Evolutionary conservation across 2,329 filamentous ascomycete species (phyloP), one percentile per base, ranked within the genome.

Genomic region (Aureobasidium sp.): DNA sequence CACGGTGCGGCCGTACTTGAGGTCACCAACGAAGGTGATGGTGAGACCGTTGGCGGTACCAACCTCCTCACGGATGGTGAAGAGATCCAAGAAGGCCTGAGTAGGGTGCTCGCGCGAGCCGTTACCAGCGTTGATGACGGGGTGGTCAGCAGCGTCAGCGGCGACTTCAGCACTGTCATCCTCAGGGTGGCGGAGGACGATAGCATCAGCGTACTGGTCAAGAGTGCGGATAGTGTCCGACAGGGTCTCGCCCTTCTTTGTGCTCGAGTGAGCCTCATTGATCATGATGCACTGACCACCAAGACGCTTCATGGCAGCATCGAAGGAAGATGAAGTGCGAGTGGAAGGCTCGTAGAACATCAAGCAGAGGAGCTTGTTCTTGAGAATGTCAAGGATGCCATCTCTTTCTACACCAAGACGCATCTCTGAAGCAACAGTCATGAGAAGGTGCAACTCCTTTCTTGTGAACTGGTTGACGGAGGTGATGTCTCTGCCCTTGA

Each of bases 271-370:
- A 6, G 86, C 83, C 3, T 93, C 95, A 44, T 91, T 81, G 71
- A 97, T 87, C 58, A 87, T 82, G 59, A 99, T 83, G 3, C 89
- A 93, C 53, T 91, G 85, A 51, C 94, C 94, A 67, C 94, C 94
- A 5, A 99, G 87, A 58, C 95, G 89, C 81, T 99, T 95, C 94
- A 99, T 99, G 45, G 94, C 94, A 61, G 93, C 90, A 72, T 99
- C 94, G 69, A 99, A 99, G 3, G 94, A 99, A 41, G 90, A 86
- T 13, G 93, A 97, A 5, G 94, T 99, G 59, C 94, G 85, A 3
- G 94, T 99, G 0, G 93, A 97, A 2, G 94, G 94, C 81, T 99
- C 94, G 76, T 92, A 99, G 83, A 99, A 99, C 79, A 99, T 85
- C 2, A 90, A 94, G 77, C 88, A 91, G 41, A 99, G 82, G 13